These are phyloP conservation scores for Rhodotorula sp. DNA, from an alignment of 1,284 basidiomycete genomes.

Conservation along the genomic window DNA sequence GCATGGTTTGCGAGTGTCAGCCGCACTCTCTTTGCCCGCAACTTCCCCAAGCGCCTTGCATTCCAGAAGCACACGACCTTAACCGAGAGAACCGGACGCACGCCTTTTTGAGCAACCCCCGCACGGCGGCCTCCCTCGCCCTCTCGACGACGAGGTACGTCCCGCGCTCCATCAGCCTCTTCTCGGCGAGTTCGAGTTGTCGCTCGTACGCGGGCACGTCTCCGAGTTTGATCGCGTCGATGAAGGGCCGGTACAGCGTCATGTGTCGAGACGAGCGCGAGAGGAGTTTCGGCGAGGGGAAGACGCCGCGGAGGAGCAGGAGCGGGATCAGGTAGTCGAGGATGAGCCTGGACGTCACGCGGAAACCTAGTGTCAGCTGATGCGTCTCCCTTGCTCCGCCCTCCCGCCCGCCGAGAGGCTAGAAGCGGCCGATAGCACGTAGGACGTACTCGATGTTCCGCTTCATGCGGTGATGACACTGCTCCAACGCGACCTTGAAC, in stretches of 20 bases:
- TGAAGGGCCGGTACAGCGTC: slow-evolving; percentile 75
- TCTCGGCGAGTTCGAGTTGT: slow-evolving; percentile 65
- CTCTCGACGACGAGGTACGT: slow-evolving; percentile 82
- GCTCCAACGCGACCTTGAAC: slow-evolving; percentile 17
- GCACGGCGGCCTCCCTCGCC: slow-evolving; percentile 78
- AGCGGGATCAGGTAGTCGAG: slow-evolving; percentile 85
- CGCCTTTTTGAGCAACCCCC: slow-evolving; percentile 81
- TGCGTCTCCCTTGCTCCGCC: not conserved
- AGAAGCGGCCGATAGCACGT: not conserved
- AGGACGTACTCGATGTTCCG: slow-evolving; percentile 31
- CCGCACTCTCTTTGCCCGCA: too few species aligned
- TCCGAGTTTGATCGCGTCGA: slow-evolving; percentile 70
- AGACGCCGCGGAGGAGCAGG: slow-evolving; percentile 76
- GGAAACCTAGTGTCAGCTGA: not conserved
- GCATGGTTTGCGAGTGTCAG: not conserved
- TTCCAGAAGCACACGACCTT: not conserved
- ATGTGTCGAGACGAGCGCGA: slow-evolving; percentile 51
- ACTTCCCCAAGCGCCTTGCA: not conserved
- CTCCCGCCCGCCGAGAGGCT: not conserved
- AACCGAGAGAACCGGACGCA: slow-evolving; percentile 52
- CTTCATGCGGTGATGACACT: slow-evolving; percentile 11
- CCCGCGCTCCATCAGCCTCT: slow-evolving; percentile 72
- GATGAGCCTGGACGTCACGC: slow-evolving; percentile 64
- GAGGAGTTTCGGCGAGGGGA: slow-evolving; percentile 62
- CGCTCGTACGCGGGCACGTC: slow-evolving; percentile 77